phyloP scores from a whole-genome alignment of 176 grass and related monocot genomes.

The Eremochloa ophiuroides region DNA sequence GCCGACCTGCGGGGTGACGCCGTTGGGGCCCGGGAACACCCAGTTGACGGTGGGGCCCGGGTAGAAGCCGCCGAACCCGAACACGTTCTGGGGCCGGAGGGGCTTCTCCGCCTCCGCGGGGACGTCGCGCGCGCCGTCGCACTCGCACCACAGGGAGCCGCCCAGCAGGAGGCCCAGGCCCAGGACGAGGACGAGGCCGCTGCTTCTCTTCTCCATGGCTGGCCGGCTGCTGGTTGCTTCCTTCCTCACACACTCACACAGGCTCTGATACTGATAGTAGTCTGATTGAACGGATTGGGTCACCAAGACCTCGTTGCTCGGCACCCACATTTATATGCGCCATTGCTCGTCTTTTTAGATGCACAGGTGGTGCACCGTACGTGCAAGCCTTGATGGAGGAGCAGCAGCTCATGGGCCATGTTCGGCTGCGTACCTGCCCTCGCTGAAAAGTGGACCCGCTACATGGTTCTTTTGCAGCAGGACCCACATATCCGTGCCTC shows the following conservation, averaged over 20 bases:
- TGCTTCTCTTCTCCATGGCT: conserved; percentile 27
- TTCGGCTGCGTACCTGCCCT: too few relatives aligned
- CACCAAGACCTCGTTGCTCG: not conserved
- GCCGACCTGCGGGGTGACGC: conserved; percentile 39
- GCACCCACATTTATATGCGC: not conserved
- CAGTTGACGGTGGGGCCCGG: conserved; percentile 33
- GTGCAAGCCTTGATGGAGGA: not conserved
- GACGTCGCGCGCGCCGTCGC: conserved; percentile 32
- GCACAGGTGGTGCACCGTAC: too few relatives aligned
- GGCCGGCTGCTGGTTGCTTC: not conserved
- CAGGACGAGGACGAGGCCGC: not conserved
- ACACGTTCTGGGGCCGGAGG: conserved; percentile 43
- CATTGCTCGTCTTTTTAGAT: not conserved
- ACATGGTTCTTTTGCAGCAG: not conserved
- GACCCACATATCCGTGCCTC: conserved; percentile 9
- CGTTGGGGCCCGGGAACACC: conserved; percentile 45
- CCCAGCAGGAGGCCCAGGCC: conserved; percentile 26
- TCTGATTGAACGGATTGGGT: not conserved
- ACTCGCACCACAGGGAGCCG: not conserved
- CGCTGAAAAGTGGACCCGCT: too few relatives aligned
- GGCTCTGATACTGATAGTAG: not conserved
- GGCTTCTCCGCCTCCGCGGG: conserved; percentile 29
- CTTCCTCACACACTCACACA: not conserved
- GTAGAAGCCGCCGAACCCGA: conserved; percentile 51
- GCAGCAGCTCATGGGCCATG: not conserved